phyloP scores from a whole-genome alignment of 2,329 filamentous ascomycete genomes.

The Periconia sp. region DNA sequence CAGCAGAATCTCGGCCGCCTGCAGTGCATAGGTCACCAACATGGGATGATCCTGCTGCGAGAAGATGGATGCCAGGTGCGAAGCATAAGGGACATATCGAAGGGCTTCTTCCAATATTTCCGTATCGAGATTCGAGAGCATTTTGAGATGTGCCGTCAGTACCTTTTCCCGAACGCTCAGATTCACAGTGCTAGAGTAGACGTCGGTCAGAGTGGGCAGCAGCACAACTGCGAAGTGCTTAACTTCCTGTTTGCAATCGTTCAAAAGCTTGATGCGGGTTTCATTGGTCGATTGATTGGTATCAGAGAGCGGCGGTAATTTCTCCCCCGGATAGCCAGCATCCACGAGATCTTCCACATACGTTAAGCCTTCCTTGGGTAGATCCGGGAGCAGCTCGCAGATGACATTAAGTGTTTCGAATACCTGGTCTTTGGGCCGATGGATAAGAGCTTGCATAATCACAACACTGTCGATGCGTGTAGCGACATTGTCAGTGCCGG shows the following conservation, averaged over 20 bases:
- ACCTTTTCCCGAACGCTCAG: slow-evolving; percentile 93
- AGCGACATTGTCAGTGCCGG: slow-evolving; percentile 72
- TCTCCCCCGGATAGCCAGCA: slow-evolving; percentile 52
- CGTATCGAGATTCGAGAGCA: slow-evolving; percentile 92
- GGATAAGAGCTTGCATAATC: slow-evolving; percentile 97
- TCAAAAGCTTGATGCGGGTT: slow-evolving; percentile 77
- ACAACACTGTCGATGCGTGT: slow-evolving; percentile 93
- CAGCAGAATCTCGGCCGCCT: slow-evolving; percentile 85
- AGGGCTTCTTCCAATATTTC: slow-evolving; percentile 83
- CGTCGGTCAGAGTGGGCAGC: slow-evolving; percentile 92
- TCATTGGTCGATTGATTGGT: slow-evolving; percentile 66
- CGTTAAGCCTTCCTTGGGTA: slow-evolving; percentile 61
- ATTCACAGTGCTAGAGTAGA: slow-evolving; percentile 97
- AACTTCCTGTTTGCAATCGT: slow-evolving; percentile 82
- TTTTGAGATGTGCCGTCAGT: slow-evolving; percentile 92
- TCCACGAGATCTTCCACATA: slow-evolving; percentile 55
- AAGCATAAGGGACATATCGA: slow-evolving; percentile 88
- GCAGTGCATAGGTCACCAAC: slow-evolving; percentile 81
- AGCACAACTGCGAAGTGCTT: slow-evolving; percentile 91
- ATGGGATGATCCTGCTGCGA: slow-evolving; percentile 92
- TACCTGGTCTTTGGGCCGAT: slow-evolving; percentile 91
- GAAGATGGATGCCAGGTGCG: slow-evolving; percentile 90
- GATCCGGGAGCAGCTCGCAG: slow-evolving; percentile 83
- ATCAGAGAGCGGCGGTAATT: slow-evolving; percentile 45
- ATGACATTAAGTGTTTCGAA: slow-evolving; percentile 97